Percentiles rank a stretch among this genome's conserved stretches.
Evolutionary conservation across 2,329 filamentous ascomycete species (phyloP).

Genomic region (Fusarium aywerte): DNA sequence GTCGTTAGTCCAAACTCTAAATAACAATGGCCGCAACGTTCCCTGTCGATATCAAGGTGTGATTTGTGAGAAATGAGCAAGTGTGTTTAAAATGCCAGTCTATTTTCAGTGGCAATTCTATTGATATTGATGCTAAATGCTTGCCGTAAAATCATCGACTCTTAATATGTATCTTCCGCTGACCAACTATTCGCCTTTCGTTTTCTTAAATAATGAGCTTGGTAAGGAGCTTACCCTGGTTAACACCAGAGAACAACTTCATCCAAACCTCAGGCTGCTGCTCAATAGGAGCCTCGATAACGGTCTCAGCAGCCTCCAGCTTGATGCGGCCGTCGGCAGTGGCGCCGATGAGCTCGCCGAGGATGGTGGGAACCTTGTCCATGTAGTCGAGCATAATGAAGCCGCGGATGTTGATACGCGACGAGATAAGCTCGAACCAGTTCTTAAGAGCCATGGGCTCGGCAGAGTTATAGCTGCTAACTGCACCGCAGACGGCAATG

Average conservation of each 20-base stretch:
- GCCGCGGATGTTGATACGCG: conserved; percentile 41
- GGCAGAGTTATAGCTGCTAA: conserved; percentile 44
- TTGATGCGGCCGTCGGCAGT: conserved; percentile 45
- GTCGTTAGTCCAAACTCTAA: not conserved
- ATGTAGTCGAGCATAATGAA: conserved; percentile 49
- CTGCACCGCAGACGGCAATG: conserved; percentile 45
- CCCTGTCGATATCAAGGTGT: not conserved
- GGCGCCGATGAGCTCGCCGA: conserved; percentile 45
- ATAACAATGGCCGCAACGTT: not conserved
- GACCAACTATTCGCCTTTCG: not conserved
- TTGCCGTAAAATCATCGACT: not conserved
- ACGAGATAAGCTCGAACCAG: conserved; percentile 47
- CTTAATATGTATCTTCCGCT: not conserved
- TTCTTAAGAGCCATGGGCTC: conserved; percentile 46
- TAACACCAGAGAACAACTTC: conserved; percentile 43
- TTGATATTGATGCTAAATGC: not conserved
- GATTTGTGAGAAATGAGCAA: not conserved
- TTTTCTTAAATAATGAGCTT: conserved; percentile 41
- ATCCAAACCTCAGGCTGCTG: conserved; percentile 46
- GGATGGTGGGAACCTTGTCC: conserved; percentile 44
- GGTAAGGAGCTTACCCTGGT: conserved; percentile 47
- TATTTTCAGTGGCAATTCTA: conserved; percentile 1
- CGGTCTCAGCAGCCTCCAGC: conserved; percentile 41
- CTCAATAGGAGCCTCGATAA: conserved; percentile 44
- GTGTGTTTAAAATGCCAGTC: not conserved